Conservation (phyloP, 2,329 filamentous ascomycete species). For the Furcasterigmium furcatum region DNA sequence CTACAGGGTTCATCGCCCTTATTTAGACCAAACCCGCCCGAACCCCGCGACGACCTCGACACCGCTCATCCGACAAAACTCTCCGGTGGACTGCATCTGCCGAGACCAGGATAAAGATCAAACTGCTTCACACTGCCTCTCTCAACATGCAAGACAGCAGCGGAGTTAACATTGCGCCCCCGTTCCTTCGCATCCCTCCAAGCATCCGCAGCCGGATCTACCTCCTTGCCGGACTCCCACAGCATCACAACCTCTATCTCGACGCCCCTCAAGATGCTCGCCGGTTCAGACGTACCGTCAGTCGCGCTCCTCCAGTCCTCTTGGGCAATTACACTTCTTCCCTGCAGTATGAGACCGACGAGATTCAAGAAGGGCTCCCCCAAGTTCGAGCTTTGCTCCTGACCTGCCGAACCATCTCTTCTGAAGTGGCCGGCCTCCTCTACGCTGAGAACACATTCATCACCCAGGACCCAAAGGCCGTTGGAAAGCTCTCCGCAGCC, state of each 20-base stretch:
- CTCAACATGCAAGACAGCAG: too few species aligned
- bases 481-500: not conserved
- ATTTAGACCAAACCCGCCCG: too few species aligned
- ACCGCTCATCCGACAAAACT: too few species aligned
- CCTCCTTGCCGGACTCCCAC: not conserved
- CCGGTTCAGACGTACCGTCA: not conserved
- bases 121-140: too few species aligned
- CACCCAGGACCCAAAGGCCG: not conserved
- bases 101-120: too few species aligned
- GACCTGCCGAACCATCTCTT: not conserved
- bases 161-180: too few species aligned
- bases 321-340: not conserved
- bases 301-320: not conserved
- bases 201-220: not conserved
- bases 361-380: too few species aligned
- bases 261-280: not conserved
- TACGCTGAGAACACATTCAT: not conserved
- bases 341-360: too few species aligned
- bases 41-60: too few species aligned
- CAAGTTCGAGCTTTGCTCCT: not conserved
- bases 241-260: not conserved
- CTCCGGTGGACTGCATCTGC: too few species aligned
- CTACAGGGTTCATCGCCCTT: too few species aligned
- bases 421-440: not conserved
- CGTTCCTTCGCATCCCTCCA: not conserved